Evolutionary conservation across 805 yeast genomes (phyloP), one percentile per base, ranked within the genome.

Genomic region (Saccharomycopsis capsularis): DNA sequence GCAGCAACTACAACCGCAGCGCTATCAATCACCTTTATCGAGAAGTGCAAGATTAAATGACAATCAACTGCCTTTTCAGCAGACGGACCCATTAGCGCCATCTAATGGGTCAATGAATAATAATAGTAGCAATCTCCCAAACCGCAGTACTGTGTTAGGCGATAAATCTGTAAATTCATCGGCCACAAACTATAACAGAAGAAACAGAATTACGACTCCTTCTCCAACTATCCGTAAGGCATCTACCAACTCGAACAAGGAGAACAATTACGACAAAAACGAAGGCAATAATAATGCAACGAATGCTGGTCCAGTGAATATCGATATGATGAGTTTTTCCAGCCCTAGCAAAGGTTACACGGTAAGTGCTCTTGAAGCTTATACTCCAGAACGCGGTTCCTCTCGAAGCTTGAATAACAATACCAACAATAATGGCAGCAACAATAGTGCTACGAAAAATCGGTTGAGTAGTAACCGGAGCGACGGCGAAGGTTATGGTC

Each of bases 361-460:
- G 43, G 67, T 71, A 1, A 69, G 72, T 27, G 75, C 80, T n/a
- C 61, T 76, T 55, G 85, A 79, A 56, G 81, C 83, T 3, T 77
- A 76, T 55, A 79, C 86, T 0, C 85, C 85, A 2, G 85, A 78
- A 53, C 61, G 85, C 35, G 82, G 82, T 13, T 47, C 59, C 52
- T n/a, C n/a, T n/a, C 40, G 40, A 23, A 44, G 36, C n/a, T 18
- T 36, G 13, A 41, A 35, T 16, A 18, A 13, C 16, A 30, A 19
- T 6, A 25, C 9, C 32, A 29, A 29, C 7, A 30, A 13, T 15
- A 13, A 30, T 13, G 35, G 11, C 18, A 11, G 40, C n/a, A n/a
- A n/a, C n/a, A n/a, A n/a, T n/a, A n/a, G n/a, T n/a, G n/a, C n/a
- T n/a, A n/a, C n/a, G n/a, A 19, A 50, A 58, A 55, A 42, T 65